A percentile compares a stretch with the other conserved stretches of the same genome.
Conservation (phyloP, 2,329 filamentous ascomycete genomes). For the Penicillium sp. region DNA sequence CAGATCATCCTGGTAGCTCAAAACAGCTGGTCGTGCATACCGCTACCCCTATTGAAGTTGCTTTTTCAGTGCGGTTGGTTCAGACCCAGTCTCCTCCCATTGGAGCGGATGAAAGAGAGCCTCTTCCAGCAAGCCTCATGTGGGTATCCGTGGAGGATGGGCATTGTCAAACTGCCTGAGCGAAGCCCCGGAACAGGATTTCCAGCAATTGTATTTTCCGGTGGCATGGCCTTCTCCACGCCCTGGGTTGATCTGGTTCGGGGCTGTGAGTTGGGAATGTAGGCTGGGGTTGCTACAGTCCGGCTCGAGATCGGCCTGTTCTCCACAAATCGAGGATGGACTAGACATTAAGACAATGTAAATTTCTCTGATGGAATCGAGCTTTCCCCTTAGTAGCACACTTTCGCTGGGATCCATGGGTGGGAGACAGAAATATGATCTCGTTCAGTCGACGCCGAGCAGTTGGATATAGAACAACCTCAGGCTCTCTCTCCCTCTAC, state of each 20-base stretch:
- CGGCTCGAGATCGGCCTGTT: conserved; percentile 9
- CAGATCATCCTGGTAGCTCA: background rate
- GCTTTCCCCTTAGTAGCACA: too few species aligned
- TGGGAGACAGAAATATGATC: too few species aligned
- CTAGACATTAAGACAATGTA: background rate
- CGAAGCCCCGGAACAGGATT: conserved; percentile 11
- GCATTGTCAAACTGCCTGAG: conserved; percentile 26
- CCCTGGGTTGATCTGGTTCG: conserved; percentile 19
- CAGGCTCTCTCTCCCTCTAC: background rate
- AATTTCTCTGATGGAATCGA: background rate
- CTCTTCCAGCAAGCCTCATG: conserved; percentile 32
- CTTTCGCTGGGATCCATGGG: too few species aligned
- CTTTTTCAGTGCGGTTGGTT: conserved; percentile 20
- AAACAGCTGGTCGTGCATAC: background rate
- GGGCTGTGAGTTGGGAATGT: conserved; percentile 6
- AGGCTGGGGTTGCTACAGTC: conserved; percentile 19
- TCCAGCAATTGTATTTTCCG: conserved; percentile 11
- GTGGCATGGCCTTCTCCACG: background rate
- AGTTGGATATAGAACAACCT: background rate
- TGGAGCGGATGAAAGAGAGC: conserved; percentile 21
- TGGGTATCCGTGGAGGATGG: conserved; percentile 31
- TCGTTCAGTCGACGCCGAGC: background rate
- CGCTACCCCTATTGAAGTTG: conserved; percentile 3
- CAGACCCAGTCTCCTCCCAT: background rate
- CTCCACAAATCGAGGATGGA: background rate